These are phyloP conservation scores for Cyclocybe aegerita DNA, from an alignment of 768 basidiomycete species.

Conservation along the genomic window DNA sequence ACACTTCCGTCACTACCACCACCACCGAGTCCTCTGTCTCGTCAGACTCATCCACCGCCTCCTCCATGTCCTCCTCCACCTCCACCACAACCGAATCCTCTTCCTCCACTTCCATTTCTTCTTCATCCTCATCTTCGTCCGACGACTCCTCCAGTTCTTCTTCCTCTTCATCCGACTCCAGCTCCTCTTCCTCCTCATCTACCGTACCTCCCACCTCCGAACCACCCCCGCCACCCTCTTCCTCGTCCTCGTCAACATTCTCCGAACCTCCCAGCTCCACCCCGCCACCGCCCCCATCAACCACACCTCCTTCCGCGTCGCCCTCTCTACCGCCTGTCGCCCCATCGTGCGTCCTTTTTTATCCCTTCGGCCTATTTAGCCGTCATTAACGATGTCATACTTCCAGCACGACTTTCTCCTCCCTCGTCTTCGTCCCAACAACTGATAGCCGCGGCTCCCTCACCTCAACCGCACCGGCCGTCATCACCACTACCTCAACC, in stretches of 20 bases:
- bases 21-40: constrained; percentile 13
- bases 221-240: constrained; percentile 16
- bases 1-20: constrained; percentile 10
- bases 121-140: constrained; percentile 7
- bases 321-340: constrained; percentile 9
- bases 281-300: constrained; percentile 2
- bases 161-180: constrained; percentile 6
- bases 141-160: constrained; percentile 10
- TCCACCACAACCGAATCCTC: constrained; percentile 14
- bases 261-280: constrained; percentile 10
- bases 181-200: constrained; percentile 14
- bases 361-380: constrained; percentile 2
- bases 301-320: constrained; percentile 13
- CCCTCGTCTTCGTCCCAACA: constrained; percentile 54
- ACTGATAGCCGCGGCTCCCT: constrained; percentile 56
- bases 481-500: constrained; percentile 56
- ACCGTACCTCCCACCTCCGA: constrained; percentile 14
- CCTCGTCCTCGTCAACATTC: constrained; percentile 11
- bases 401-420: constrained; percentile 51
- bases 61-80: constrained; percentile 18
- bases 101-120: constrained; percentile 11
- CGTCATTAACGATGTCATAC: constrained; percentile 18
- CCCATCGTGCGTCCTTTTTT: constrained; percentile 13
- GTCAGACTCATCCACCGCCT: constrained; percentile 1
- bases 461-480: constrained; percentile 50